Percentiles rank a stretch among this genome's conserved stretches.
Evolutionary conservation across 768 basidiomycete genomes (phyloP).

Genomic region (Leucocoprinus birnbaumii): DNA sequence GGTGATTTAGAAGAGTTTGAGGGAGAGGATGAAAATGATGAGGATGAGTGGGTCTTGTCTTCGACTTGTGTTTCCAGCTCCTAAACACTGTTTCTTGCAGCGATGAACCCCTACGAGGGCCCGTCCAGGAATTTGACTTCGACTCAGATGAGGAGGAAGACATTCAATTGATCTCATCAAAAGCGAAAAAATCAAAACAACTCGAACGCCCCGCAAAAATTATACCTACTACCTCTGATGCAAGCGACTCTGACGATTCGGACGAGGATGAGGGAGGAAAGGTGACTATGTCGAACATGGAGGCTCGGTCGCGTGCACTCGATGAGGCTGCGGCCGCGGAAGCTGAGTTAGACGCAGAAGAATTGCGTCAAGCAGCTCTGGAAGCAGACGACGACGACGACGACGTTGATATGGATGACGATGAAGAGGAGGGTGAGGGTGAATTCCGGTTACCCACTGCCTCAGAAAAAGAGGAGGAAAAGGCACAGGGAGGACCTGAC

Average conservation of each 20-base stretch:
- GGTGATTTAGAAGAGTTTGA: slow-evolving; percentile 51
- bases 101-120: slow-evolving; percentile 47
- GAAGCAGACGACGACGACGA: slow-evolving; percentile 49
- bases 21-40: slow-evolving; percentile 43
- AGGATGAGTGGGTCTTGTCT: slow-evolving; percentile 15
- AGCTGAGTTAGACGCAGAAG: slow-evolving; percentile 65
- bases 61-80: not conserved
- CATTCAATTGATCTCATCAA: slow-evolving; percentile 30
- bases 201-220: slow-evolving; percentile 44
- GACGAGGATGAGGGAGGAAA: slow-evolving; percentile 48
- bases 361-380: slow-evolving; percentile 53
- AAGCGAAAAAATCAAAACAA: slow-evolving; percentile 53
- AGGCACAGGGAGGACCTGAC: slow-evolving; percentile 64
- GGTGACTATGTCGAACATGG: slow-evolving; percentile 79
- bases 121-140: slow-evolving; percentile 60
- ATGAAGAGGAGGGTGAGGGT: slow-evolving; percentile 31
- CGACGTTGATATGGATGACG: slow-evolving; percentile 44
- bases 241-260: slow-evolving; percentile 35
- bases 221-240: slow-evolving; percentile 48
- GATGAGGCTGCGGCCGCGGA: slow-evolving; percentile 67
- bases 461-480: slow-evolving; percentile 72
- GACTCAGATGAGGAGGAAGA: slow-evolving; percentile 60
- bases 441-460: slow-evolving; percentile 69
- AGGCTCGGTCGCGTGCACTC: slow-evolving; percentile 72
- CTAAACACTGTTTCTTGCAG: slow-evolving; percentile 25